Conservation (phyloP, 2,329 filamentous ascomycete species). For the Ophiostoma tasmaniense region DNA sequence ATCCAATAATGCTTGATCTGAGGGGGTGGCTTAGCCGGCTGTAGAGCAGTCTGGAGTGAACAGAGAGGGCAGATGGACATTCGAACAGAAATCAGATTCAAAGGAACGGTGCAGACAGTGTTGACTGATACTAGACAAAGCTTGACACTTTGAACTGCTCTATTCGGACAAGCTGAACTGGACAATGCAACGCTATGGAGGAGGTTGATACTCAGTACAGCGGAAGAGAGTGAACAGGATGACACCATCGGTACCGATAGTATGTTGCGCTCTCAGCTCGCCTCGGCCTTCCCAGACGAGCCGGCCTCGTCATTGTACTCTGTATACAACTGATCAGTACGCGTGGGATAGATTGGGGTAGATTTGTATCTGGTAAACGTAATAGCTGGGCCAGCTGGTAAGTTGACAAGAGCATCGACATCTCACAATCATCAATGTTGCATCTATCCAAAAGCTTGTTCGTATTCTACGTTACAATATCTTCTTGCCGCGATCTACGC, state of each 20-base stretch:
- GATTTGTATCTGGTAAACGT: background rate
- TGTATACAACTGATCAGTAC: too few species aligned
- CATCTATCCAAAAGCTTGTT: background rate
- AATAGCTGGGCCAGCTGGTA: background rate
- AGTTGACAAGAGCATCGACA: background rate
- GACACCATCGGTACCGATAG: background rate
- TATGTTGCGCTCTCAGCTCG: background rate
- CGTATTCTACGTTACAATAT: background rate
- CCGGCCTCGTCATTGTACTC: too few species aligned
- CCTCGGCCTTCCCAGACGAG: constrained; percentile 2
- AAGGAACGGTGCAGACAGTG: too few species aligned
- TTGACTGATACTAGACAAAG: background rate
- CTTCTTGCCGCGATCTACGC: background rate
- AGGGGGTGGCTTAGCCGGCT: background rate
- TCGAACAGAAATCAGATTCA: too few species aligned
- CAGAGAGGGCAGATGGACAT: too few species aligned
- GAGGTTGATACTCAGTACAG: background rate
- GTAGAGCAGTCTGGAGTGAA: too few species aligned
- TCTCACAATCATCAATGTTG: too few species aligned
- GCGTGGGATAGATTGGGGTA: background rate
- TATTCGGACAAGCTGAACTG: constrained; percentile 1
- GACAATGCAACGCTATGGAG: background rate
- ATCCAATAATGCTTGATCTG: background rate
- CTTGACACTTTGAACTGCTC: background rate
- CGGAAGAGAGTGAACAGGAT: background rate